Evolutionary conservation across 139 green algal species (phyloP), one percentile per base, ranked within the genome.

Genomic region (Chlamydomonas urium): DNA sequence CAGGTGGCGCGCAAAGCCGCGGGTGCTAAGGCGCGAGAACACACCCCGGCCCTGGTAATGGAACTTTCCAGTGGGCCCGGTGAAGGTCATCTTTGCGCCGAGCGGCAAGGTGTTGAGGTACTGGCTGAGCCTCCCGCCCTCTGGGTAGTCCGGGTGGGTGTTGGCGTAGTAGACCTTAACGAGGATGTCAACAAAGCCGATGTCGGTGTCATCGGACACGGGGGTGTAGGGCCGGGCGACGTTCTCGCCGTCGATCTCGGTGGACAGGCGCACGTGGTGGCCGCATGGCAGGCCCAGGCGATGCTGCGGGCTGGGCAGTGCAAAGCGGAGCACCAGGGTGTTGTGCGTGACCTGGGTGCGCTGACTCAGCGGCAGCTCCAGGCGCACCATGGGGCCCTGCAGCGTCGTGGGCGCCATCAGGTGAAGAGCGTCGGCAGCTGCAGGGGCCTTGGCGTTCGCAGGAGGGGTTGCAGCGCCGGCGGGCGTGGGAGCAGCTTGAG

Each of bases 171-270:
- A 94, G 19, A 75, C 67, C 74, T 75, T 98, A 66, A 98, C 81
- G 4, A 98, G 87, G 56, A 98, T 84, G 72, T 98, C 94, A 62
- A 98, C 93, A 79, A 94, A 87, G 2, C 94, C 94, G 1, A 89
- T 42, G 32, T 95, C 83, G 48, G 90, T 83, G 71, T 97, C 84
- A 33, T 76, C 77, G 67, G 31, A 38, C 47, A 1, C 19, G n/a
- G 93, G 93, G 23, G 91, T 96, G 89, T 98, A 98, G 21, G 92
- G 88, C 2, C 91, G 81, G 89, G 93, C 92, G 19, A 97, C 88
- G 19, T 84, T 80, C 86, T 97, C 90, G 34, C 85, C 92, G 10
- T 87, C 82, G 31, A 92, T 73, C 73, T 82, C 86, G 61, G 82
- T 87, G 66, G 92, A 93, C n/a, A 97, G 70, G 80, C 93, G 93